phyloP scores from a whole-genome alignment of 257 asterid genomes.

The Nicotiana tabacum region DNA sequence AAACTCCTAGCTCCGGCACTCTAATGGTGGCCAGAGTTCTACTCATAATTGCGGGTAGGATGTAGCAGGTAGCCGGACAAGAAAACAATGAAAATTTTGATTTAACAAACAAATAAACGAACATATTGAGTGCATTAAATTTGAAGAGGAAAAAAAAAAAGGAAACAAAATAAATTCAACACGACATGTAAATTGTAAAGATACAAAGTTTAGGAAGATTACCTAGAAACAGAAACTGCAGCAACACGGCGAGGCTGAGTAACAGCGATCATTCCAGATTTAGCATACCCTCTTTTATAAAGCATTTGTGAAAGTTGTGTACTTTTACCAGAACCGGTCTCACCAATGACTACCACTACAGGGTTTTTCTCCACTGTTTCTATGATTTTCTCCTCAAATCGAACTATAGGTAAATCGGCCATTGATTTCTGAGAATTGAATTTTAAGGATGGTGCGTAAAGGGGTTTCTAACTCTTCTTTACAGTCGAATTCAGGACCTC shows the following conservation, averaged over 20 bases:
- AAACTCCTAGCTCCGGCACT: not conserved
- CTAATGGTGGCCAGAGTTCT: too few species aligned
- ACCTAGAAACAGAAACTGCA: conserved; percentile 88
- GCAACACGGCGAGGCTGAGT: conserved; percentile 99
- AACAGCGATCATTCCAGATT: conserved; percentile 71
- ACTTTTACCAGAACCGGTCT: conserved; percentile 95
- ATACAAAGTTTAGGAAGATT: not conserved
- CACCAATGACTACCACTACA: conserved; percentile 80
- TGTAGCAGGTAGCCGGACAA: not conserved
- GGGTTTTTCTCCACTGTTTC: conserved; percentile 72
- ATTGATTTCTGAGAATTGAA: conserved; percentile 12
- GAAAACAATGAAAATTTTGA: too few species aligned
- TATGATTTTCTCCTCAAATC: conserved; percentile 71
- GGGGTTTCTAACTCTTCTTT: too few species aligned
- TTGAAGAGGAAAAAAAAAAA: not conserved
- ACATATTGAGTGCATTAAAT: too few species aligned
- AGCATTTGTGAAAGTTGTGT: conserved; percentile 96
- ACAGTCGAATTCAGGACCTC: too few species aligned
- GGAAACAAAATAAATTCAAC: not conserved
- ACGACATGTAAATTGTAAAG: too few species aligned
- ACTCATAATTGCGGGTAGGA: not conserved
- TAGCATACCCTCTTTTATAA: conserved; percentile 65
- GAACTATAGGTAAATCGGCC: conserved; percentile 67
- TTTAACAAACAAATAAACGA: not conserved
- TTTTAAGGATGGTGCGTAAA: too few species aligned